Evolutionary conservation across 2,329 filamentous ascomycete genomes (phyloP).

Genomic region (Talaromyces sp.): DNA sequence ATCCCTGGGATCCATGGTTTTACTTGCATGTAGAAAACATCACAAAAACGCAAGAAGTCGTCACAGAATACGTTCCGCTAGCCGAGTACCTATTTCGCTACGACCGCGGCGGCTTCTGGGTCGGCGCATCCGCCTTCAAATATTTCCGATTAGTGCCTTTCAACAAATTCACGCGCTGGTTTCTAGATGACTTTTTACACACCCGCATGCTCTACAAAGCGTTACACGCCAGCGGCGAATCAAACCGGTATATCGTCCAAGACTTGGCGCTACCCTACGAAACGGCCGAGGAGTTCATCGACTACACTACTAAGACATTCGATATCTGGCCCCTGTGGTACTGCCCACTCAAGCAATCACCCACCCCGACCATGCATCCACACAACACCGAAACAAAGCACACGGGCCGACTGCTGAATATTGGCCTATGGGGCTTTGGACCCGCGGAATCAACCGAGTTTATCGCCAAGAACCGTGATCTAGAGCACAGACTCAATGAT

Average conservation of each 20-base stretch:
- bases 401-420: constrained; percentile 44
- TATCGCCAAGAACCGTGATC: constrained; percentile 62
- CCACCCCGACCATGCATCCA: constrained; percentile 21
- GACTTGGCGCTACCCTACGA: constrained; percentile 58
- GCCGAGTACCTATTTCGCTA: constrained; percentile 45
- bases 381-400: constrained; percentile 15
- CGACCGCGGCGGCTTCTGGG: constrained; percentile 64
- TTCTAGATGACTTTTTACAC: constrained; percentile 59
- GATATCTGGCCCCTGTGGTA: constrained; percentile 58
- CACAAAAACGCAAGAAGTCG: constrained; percentile 11
- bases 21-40: constrained; percentile 61
- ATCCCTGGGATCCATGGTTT: constrained; percentile 65
- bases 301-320: constrained; percentile 47
- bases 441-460: constrained; percentile 56
- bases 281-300: constrained; percentile 50
- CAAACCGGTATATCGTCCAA: constrained; percentile 58
- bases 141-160: constrained; percentile 59
- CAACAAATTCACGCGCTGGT: constrained; percentile 55
- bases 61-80: constrained; percentile 50
- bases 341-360: constrained; percentile 46
- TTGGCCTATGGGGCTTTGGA: constrained; percentile 76
- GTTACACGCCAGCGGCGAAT: constrained; percentile 56
- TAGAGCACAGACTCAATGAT: constrained; percentile 65
- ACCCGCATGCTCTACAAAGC: constrained; percentile 62
- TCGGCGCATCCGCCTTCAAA: constrained; percentile 56